These are phyloP conservation scores for Ramaria sp. DNA, from an alignment of 768 basidiomycete genomes.

Conservation along the genomic window DNA sequence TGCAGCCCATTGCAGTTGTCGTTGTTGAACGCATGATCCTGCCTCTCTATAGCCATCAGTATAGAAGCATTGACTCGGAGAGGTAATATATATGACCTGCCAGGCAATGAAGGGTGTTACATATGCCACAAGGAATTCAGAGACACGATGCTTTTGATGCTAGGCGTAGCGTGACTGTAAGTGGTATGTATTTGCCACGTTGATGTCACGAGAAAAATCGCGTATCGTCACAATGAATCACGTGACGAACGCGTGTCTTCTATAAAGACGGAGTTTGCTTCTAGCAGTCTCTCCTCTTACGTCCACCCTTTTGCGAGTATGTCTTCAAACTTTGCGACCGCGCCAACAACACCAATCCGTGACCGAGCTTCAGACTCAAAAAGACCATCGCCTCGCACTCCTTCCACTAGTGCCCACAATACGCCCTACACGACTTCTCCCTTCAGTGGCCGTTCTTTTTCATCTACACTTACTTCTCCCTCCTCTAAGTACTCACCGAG, in stretches of 20 bases:
- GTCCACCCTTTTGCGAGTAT: not conserved
- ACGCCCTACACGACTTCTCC: not conserved
- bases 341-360: not conserved
- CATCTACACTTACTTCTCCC: not conserved
- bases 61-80: too few species aligned
- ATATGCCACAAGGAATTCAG: too few species aligned
- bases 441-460: conserved; percentile 1
- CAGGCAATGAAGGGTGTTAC: too few species aligned
- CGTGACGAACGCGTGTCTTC: not conserved
- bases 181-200: too few species aligned
- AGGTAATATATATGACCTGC: too few species aligned
- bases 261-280: not conserved
- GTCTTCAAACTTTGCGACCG: not conserved
- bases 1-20: too few species aligned
- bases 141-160: too few species aligned
- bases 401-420: not conserved
- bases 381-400: not conserved
- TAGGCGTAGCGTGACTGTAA: too few species aligned
- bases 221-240: not conserved
- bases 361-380: not conserved
- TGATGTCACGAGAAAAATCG: too few species aligned
- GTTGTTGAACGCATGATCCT: too few species aligned
- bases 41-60: too few species aligned
- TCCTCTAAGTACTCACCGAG: not conserved
- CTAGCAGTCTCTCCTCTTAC: not conserved